Evolutionary conservation across 768 basidiomycete genomes (phyloP).

Genomic region (Trametes punicea): DNA sequence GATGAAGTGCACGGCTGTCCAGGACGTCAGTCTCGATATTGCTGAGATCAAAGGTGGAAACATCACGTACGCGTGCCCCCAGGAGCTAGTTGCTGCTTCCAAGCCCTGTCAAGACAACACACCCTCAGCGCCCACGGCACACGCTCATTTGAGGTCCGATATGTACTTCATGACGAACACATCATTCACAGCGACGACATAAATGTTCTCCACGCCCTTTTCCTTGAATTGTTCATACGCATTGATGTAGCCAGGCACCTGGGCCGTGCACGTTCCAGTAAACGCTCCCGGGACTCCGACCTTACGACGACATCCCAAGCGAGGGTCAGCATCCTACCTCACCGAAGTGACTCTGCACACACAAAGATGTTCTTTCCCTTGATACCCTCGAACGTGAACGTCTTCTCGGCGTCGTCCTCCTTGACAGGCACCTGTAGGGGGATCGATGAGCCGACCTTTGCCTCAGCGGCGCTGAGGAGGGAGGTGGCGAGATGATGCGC

Average conservation of each 20-base stretch:
- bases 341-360: background rate
- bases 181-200: conserved; percentile 78
- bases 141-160: background rate
- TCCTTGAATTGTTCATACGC: conserved; percentile 67
- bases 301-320: conserved; percentile 30
- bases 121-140: background rate
- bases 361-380: conserved; percentile 65
- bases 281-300: conserved; percentile 78
- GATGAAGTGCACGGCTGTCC: conserved; percentile 37
- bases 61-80: conserved; percentile 48
- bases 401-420: conserved; percentile 48
- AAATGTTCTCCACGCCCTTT: conserved; percentile 70
- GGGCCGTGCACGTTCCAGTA: conserved; percentile 65
- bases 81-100: conserved; percentile 61
- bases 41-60: conserved; percentile 27
- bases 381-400: conserved; percentile 40
- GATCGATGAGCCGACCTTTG: conserved; percentile 45
- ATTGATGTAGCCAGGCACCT: conserved; percentile 61
- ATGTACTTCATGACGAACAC: conserved; percentile 56
- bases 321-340: background rate
- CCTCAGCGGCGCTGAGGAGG: conserved; percentile 45
- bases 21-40: background rate
- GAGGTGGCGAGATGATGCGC: conserved; percentile 54
- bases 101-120: conserved; percentile 42
- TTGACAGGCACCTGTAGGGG: conserved; percentile 51